A percentile compares a stretch with the other conserved stretches of the same genome.
These are phyloP conservation scores for Nitzschia inconspicua DNA, from an alignment of 108 stramenopile genomes.

Conservation along the genomic window DNA sequence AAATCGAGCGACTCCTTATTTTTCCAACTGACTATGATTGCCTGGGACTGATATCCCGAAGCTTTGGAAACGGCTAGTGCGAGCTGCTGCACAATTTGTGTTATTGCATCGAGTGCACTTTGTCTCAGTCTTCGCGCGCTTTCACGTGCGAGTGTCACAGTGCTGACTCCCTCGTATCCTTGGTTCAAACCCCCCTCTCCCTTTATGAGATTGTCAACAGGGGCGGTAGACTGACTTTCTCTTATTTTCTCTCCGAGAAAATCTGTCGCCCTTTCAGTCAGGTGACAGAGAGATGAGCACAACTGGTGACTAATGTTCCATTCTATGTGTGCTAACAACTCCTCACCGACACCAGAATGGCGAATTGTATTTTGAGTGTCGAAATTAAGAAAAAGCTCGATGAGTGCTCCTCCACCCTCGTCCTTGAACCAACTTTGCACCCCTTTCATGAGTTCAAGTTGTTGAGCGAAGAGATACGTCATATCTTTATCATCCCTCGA, in stretches of 20 bases:
- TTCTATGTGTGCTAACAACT: conserved; percentile 42
- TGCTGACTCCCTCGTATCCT: conserved; percentile 19
- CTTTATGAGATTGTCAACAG: conserved; percentile 6
- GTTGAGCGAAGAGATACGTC: conserved; percentile 62
- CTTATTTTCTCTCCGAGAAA: conserved; percentile 68
- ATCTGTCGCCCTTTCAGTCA: conserved; percentile 71
- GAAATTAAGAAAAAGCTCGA: conserved; percentile 80
- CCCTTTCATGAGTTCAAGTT: conserved; percentile 67
- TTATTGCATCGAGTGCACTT: conserved; percentile 65
- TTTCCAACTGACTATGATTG: conserved; percentile 31
- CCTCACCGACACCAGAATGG: conserved; percentile 14
- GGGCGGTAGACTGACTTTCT: conserved; percentile 18
- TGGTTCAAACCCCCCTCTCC: conserved; percentile 6
- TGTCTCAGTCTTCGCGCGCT: conserved; percentile 62
- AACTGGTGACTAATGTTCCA: conserved; percentile 70
- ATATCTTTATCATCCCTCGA: conserved; percentile 14
- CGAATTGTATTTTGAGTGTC: conserved; percentile 43
- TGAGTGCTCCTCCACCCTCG: conserved; percentile 49
- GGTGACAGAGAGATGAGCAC: conserved; percentile 59
- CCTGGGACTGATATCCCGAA: conserved; percentile 15
- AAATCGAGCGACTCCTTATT: neutral
- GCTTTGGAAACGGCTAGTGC: conserved; percentile 28
- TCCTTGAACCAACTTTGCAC: conserved; percentile 74
- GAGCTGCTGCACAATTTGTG: conserved; percentile 40
- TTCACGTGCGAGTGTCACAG: conserved; percentile 47